Evolutionary conservation across 2,329 filamentous ascomycete species (phyloP), one percentile per base, ranked within the genome.

Genomic region (Colletotrichum musae): DNA sequence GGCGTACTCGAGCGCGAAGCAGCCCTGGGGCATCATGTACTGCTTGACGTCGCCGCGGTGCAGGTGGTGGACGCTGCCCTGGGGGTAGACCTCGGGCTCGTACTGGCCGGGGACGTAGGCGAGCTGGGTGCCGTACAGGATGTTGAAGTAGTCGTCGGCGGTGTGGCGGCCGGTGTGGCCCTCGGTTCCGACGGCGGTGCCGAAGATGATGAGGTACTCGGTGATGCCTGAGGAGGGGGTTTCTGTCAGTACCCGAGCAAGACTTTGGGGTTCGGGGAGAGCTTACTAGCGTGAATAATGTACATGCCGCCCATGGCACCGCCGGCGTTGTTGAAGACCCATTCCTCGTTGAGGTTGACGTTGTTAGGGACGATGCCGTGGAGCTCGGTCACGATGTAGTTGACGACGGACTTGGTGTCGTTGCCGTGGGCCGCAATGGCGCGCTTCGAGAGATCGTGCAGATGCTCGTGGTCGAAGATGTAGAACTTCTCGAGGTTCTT

Each of bases 101-200:
- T 89, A 93, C 72, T 85, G 78, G 73, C 92, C 92, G 2, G 91
- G 89, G 5, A 88, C 86, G 84, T 94, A 95, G 72, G 94, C 92
- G 75, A 89, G 86, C 82, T 97, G 91, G 75, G 91, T 89, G 75
- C 94, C 94, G 41, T 85, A 85, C 39, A 97, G 86, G 85, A 97
- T 97, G 86, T 95, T 89, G 87, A 97, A 97, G 86, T 96, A 97
- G 85, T 97, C 94, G 82, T 97, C 93, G 16, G 94, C 94, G 13
- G 94, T 95, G 86, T 97, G 94, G 58, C 94, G 92, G 72, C 94
- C 94, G 1, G 90, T 89, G 86, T 97, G 94, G 71, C 94, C 94
- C 82, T 97, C 94, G 13, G 94, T 97, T 75, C 94, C 94, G 74
- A 95, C 82, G 10, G 93, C 87, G 1, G 93, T 93, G 79, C 93